Base-by-base conservation (phyloP, 768 basidiomycete species). In the Hygrophoropsis aurantiaca region DNA sequence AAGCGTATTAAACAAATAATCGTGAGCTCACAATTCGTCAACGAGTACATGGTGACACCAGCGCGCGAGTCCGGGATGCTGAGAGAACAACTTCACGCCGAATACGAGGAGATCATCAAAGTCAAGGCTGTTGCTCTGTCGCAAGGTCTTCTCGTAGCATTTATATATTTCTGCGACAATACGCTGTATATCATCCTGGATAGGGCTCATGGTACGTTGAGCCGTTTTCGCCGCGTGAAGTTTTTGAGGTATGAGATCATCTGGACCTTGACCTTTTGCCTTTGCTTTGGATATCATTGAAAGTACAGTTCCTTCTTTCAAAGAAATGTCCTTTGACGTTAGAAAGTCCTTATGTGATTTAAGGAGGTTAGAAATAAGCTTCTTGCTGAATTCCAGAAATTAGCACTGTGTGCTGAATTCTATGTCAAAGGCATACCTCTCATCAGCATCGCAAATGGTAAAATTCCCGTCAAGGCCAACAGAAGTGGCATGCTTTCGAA, bases 61-160 rank as follows among this genome's bases (percentile, higher is more conserved):
- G 3, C 60, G 59, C 1, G 79, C 72, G 2, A 83, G 70, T 16
- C 71, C 62, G 11, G 75, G 68, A 51, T 81, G 72, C 21, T 61
- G 55, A 3, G 57, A 59, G 57, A 92, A 89, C 26, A 89, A 72
- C 50, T 75, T 74, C 13, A 88, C 78, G 0, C 88, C 89, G 56
- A 76, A 86, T 1, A 90, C 60, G 3, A 94, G 74, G 15, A 93
- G 71, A 59, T 94, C 91, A 56, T 95, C 93, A 54, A 94, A 95
- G 66, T 95, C 93, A 10, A 95, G 69, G 25, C 84, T 80, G 55
- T 90, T 90, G 51, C 74, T 79, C 23, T 71, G 67, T 37, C 74
- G 68, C 23, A 94, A 71, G 10, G 70, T 68, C 6, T 67, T 71
- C 55, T 90, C 80, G 62, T 95, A 94, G 10, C 81, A 74, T 15